These are phyloP conservation scores for Micromonas pusilla DNA, from an alignment of 139 green algal species.

Conservation along the genomic window DNA sequence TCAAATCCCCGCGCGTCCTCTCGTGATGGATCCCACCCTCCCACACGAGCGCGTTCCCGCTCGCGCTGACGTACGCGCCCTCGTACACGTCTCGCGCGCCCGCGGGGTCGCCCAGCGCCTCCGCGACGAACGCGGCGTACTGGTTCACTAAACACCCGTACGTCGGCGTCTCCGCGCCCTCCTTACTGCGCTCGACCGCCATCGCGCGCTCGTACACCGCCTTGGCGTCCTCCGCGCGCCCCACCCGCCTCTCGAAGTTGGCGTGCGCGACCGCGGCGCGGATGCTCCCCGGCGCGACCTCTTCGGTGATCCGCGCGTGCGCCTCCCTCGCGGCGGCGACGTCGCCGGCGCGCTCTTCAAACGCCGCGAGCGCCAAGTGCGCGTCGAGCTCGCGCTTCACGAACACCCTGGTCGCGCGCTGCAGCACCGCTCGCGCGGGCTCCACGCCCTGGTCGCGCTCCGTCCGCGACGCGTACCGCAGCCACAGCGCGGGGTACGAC, in stretches of 20 bases:
- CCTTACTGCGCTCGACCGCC: slow-evolving; percentile 42
- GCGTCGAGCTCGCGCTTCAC: slow-evolving; percentile 58
- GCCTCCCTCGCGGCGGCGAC: slow-evolving; percentile 41
- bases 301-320: slow-evolving; percentile 40
- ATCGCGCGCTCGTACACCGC: slow-evolving; percentile 47
- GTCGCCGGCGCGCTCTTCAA: slow-evolving; percentile 54
- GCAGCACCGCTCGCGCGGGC: slow-evolving; percentile 38
- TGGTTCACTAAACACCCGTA: neutral
- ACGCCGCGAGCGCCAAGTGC: slow-evolving; percentile 59
- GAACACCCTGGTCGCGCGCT: slow-evolving; percentile 49
- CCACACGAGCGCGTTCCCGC: neutral
- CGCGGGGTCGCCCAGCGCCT: neutral
- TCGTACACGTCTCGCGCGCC: neutral
- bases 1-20: too few relatives aligned
- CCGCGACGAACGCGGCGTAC: neutral
- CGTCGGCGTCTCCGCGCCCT: slow-evolving; percentile 31
- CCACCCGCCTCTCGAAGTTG: slow-evolving; percentile 63
- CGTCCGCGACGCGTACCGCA: slow-evolving; percentile 62
- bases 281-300: slow-evolving; percentile 47
- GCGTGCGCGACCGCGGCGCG: slow-evolving; percentile 32
- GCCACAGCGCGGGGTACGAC: slow-evolving; percentile 78
- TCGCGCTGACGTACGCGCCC: neutral
- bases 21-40: neutral
- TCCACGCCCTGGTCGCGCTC: slow-evolving; percentile 41
- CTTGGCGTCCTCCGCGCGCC: slow-evolving; percentile 41